Base-by-base conservation (phyloP, 1,284 basidiomycete species). In the Meripilus lineatus region DNA sequence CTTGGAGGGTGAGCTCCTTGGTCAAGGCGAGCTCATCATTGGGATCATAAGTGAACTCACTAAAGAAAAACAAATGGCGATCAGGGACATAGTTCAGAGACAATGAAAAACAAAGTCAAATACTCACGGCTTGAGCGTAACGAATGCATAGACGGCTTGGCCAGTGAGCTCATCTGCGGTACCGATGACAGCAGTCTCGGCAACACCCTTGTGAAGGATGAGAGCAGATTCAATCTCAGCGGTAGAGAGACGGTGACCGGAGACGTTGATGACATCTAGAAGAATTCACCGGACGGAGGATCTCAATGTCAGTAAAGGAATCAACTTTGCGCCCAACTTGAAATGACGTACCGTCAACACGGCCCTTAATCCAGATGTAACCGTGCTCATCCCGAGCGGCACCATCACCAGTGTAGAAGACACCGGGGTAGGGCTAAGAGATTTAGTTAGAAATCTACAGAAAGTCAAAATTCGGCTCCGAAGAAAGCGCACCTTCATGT, bases 331-430 rank as follows among this genome's bases (percentile, higher is more conserved):
- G 20, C 25, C 42, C 48, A 55, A 50, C 34, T 30, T 45, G n/a
- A 22, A n/a, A 44, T 8, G 47, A 67, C 84, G 58, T 59, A 85
- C 90, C 93, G 66, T 99, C 95, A 34, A 99, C 84, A 57, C 95
- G 86, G 42, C 95, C 95, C 69, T 93, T 94, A 70, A 99, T 98
- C 93, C 93, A 96, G 62, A 93, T 89, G 70, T 99, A 99, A 5
- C 95, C 95, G 58, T 99, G 86, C 58, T 89, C 81, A 64, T 99
- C 96, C 37, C 94, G 80, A 20, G 86, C 89, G 17, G 94, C 95
- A 47, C 94, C 94, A 59, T 99, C 96, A 28, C 96, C 95, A 17
- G 94, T 99, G 71, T 91, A 98, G 79, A 93, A 98, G 65, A 76
- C 71, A 17, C 92, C 88, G 14, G 86, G 84, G 68, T 91, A 91